A percentile compares a stretch with the other conserved stretches of the same genome.
Evolutionary conservation across 345 rosid species (phyloP).

Genomic region (Eucalyptus curtisii): DNA sequence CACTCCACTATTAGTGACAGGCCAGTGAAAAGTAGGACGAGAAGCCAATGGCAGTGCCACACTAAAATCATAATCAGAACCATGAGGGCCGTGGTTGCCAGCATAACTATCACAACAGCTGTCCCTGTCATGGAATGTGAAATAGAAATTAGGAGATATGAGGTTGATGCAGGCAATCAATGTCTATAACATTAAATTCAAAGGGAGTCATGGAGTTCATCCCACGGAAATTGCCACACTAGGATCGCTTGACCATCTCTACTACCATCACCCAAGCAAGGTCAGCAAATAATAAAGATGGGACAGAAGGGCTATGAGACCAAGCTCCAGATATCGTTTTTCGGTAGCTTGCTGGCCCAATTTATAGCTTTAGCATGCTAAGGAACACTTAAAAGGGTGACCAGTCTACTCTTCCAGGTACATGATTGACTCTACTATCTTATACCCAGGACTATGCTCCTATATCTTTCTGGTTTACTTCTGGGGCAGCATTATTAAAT

Average conservation of each 20-base stretch:
- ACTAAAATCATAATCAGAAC: constrained; percentile 55
- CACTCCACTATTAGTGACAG: constrained; percentile 47
- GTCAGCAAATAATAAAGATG: background rate
- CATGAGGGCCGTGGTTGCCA: constrained; percentile 69
- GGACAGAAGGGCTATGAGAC: background rate
- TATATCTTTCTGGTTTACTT: background rate
- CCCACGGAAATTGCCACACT: background rate
- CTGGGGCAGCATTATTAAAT: background rate
- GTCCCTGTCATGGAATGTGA: constrained; percentile 30
- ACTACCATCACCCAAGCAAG: background rate
- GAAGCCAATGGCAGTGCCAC: constrained; percentile 76
- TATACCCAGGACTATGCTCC: background rate
- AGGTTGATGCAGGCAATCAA: background rate
- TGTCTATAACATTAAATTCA: background rate
- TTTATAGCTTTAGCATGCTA: background rate
- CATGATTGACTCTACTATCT: background rate
- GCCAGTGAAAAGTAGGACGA: constrained; percentile 46
- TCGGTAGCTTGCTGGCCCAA: background rate
- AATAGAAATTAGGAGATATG: background rate
- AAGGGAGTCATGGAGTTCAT: background rate
- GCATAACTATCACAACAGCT: constrained; percentile 66
- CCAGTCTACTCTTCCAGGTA: background rate
- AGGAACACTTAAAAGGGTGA: background rate
- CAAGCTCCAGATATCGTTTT: background rate
- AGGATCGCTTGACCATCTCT: background rate